phyloP scores from a whole-genome alignment of 108 stramenopile genomes.

The Nitzschia sp. region DNA sequence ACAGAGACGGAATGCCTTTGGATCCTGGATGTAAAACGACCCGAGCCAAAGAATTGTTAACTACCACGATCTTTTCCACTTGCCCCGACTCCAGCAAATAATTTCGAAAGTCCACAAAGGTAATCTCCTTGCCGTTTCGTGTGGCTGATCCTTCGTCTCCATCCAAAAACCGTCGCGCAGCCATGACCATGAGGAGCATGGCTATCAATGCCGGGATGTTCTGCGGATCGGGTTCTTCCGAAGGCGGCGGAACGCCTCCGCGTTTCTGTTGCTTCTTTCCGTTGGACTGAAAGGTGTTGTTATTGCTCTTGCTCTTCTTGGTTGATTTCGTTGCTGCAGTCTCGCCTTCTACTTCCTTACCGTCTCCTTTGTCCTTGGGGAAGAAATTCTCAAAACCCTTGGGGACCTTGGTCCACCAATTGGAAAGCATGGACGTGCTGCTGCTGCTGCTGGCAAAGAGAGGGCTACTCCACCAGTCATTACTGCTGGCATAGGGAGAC shows the following conservation, averaged over 20 bases:
- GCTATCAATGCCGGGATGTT: slow-evolving; percentile 56
- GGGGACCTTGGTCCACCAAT: slow-evolving; percentile 53
- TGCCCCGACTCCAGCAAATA: slow-evolving; percentile 79
- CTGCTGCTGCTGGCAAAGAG: background rate
- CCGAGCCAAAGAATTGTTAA: slow-evolving; percentile 84
- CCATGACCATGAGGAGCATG: slow-evolving; percentile 58
- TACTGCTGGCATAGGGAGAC: background rate
- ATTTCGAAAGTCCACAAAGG: slow-evolving; percentile 88
- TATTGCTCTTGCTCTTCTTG: background rate
- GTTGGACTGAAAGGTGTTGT: slow-evolving; percentile 3
- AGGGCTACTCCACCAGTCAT: background rate
- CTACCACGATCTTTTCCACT: slow-evolving; percentile 89
- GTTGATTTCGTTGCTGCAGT: slow-evolving; percentile 4
- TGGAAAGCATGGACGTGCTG: background rate
- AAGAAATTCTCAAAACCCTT: slow-evolving; percentile 89
- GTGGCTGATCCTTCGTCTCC: slow-evolving; percentile 26
- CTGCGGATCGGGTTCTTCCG: slow-evolving; percentile 48
- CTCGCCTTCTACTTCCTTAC: slow-evolving; percentile 11
- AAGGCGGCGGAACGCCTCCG: slow-evolving; percentile 35
- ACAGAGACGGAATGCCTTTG: slow-evolving; percentile 26
- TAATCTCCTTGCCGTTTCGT: slow-evolving; percentile 76
- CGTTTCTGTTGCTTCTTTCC: slow-evolving; percentile 35
- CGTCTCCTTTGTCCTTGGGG: slow-evolving; percentile 58
- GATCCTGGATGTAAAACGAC: slow-evolving; percentile 66
- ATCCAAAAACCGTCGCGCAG: slow-evolving; percentile 54